Conservation (phyloP, 495 filamentous ascomycete species). For the Hypomontagnella submonticulosa region DNA sequence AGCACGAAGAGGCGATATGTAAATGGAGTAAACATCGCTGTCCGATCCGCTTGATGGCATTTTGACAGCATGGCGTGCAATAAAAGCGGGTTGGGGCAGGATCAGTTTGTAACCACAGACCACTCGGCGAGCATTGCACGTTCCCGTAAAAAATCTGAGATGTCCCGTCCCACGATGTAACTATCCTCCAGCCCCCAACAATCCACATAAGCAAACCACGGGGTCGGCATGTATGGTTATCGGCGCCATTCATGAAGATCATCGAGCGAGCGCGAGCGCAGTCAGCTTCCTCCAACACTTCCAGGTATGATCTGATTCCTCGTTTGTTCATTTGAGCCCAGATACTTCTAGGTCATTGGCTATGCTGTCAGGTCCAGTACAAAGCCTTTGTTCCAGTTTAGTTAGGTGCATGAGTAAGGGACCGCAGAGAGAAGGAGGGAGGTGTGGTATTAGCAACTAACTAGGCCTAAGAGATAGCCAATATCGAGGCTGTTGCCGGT, state of each 20-base stretch:
- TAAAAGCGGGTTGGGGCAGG: background rate
- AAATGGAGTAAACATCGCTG: too few species aligned
- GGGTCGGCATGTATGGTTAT: background rate
- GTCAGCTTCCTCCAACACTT: constrained; percentile 4
- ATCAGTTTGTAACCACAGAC: constrained; percentile 4
- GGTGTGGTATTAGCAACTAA: constrained; percentile 8
- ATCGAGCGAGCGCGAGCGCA: background rate
- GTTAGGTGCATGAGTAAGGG: constrained; percentile 13
- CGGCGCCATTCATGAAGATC: constrained; percentile 6
- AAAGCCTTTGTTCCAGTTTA: background rate
- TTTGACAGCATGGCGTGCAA: background rate
- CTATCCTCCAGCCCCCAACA: constrained; percentile 6
- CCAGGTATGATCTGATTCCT: constrained; percentile 1
- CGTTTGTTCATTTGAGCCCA: background rate
- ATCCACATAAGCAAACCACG: constrained; percentile 2
- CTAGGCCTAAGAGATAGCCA: too few species aligned
- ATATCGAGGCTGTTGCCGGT: too few species aligned
- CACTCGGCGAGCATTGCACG: constrained; percentile 7
- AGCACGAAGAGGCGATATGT: too few species aligned
- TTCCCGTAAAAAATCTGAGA: constrained; percentile 13
- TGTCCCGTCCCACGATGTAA: constrained; percentile 22
- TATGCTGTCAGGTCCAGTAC: constrained; percentile 1
- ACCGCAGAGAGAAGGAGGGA: constrained; percentile 8
- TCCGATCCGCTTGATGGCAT: background rate
- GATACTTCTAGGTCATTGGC: background rate